Percentiles rank a stretch among this genome's conserved stretches.
Evolutionary conservation across 2,329 filamentous ascomycete genomes (phyloP).

Genomic region (Penicillium polonicum): DNA sequence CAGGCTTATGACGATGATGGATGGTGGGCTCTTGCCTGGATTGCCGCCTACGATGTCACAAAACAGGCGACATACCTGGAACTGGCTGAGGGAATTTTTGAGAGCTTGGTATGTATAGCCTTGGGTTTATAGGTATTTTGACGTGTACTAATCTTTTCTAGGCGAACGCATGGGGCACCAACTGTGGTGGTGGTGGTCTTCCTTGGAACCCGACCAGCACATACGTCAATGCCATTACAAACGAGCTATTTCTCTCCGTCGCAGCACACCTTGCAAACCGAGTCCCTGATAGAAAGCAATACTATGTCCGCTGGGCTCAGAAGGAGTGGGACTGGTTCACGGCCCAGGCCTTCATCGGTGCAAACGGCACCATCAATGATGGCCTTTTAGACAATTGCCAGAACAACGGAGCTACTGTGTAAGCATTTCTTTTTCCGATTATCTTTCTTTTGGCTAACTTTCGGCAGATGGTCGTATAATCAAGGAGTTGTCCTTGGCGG

Average conservation of each 20-base stretch:
- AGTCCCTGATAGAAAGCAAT: slow-evolving; percentile 30
- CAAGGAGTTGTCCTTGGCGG: slow-evolving; percentile 62
- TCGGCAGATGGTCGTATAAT: slow-evolving; percentile 54
- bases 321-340: slow-evolving; percentile 55
- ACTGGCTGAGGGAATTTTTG: slow-evolving; percentile 52
- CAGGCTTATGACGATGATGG: slow-evolving; percentile 53
- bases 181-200: slow-evolving; percentile 48
- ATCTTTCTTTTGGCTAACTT: neutral
- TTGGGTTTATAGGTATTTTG: neutral
- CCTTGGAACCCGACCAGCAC: slow-evolving; percentile 49
- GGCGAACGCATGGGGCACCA: slow-evolving; percentile 44
- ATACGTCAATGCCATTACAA: slow-evolving; percentile 56
- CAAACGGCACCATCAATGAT: slow-evolving; percentile 53
- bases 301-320: slow-evolving; percentile 49
- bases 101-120: slow-evolving; percentile 38
- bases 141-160: slow-evolving; percentile 5
- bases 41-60: slow-evolving; percentile 56
- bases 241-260: slow-evolving; percentile 56
- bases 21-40: slow-evolving; percentile 56
- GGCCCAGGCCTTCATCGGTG: slow-evolving; percentile 49
- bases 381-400: slow-evolving; percentile 53
- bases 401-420: slow-evolving; percentile 45
- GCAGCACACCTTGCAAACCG: slow-evolving; percentile 58
- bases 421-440: neutral
- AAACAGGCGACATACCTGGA: slow-evolving; percentile 46